Evolutionary conservation across 805 yeast genomes (phyloP).

Genomic region (Kodamaea fukazawae): DNA sequence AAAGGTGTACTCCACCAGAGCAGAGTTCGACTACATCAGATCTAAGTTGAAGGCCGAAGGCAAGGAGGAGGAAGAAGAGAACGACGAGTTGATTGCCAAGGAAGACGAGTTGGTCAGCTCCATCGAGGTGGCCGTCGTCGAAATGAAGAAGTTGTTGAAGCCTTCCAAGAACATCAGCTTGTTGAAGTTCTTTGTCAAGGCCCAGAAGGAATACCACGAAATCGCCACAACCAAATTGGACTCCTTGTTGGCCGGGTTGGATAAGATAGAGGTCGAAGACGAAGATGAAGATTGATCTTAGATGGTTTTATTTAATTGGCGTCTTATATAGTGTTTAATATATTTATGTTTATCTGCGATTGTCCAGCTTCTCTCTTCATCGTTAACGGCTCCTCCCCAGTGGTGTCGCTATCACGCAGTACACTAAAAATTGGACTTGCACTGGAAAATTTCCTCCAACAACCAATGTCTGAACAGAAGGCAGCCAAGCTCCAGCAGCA

Average conservation of each 20-base stretch:
- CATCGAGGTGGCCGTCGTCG: slow-evolving; percentile 73
- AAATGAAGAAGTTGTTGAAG: slow-evolving; percentile 68
- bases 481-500: slow-evolving; percentile 42
- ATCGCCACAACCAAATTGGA: slow-evolving; percentile 34
- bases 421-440: too few relatives aligned
- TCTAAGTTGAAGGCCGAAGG: slow-evolving; percentile 44
- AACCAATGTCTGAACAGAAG: slow-evolving; percentile 21
- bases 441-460: too few relatives aligned
- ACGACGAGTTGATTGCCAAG: slow-evolving; percentile 49
- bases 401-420: too few relatives aligned
- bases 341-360: not conserved
- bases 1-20: slow-evolving; percentile 67
- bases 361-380: too few relatives aligned
- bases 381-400: too few relatives aligned
- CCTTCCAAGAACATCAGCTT: slow-evolving; percentile 64
- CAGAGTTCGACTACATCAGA: slow-evolving; percentile 67
- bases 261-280: slow-evolving; percentile 34
- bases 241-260: slow-evolving; percentile 28
- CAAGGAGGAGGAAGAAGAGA: slow-evolving; percentile 48
- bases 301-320: slow-evolving; percentile 1
- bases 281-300: slow-evolving; percentile 28
- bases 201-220: slow-evolving; percentile 62
- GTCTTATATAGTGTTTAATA: not conserved
- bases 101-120: slow-evolving; percentile 83
- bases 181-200: slow-evolving; percentile 62